Evolutionary conservation across 2,329 filamentous ascomycete genomes (phyloP).

Genomic region (Xylariaceae sp.): DNA sequence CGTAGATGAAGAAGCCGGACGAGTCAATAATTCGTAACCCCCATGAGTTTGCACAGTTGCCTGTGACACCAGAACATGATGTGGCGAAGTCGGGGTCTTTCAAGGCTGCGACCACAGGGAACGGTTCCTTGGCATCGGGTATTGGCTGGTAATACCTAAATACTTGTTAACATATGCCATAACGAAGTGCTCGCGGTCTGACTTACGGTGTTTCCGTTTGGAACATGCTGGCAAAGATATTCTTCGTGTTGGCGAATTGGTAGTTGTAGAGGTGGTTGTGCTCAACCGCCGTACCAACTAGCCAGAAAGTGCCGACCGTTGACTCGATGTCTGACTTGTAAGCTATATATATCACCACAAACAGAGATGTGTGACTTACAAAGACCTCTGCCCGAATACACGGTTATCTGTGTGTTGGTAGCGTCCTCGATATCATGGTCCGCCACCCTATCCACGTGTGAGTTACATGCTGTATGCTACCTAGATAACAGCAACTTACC

Average conservation of each 20-base stretch:
- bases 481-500: slow-evolving; percentile 36
- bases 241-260: slow-evolving; percentile 58
- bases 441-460: slow-evolving; percentile 40
- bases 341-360: not conserved
- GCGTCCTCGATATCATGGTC: slow-evolving; percentile 60
- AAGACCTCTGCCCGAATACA: slow-evolving; percentile 57
- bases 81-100: slow-evolving; percentile 53
- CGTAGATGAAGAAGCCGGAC: slow-evolving; percentile 55
- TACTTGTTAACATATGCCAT: not conserved
- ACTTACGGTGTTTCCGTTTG: slow-evolving; percentile 66
- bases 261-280: slow-evolving; percentile 67
- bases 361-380: slow-evolving; percentile 31
- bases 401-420: slow-evolving; percentile 50
- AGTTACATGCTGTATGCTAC: slow-evolving; percentile 10
- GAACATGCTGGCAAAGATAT: slow-evolving; percentile 62
- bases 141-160: slow-evolving; percentile 59
- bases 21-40: slow-evolving; percentile 61
- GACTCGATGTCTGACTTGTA: slow-evolving; percentile 39
- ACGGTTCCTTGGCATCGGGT: slow-evolving; percentile 57
- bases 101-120: slow-evolving; percentile 43
- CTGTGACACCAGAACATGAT: slow-evolving; percentile 42
- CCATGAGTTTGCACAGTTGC: slow-evolving; percentile 54
- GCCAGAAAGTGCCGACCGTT: slow-evolving; percentile 50
- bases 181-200: not conserved
- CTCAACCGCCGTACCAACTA: slow-evolving; percentile 62